Conservation (phyloP, 164 flowering plant genomes). For the Platanus orientalis region DNA sequence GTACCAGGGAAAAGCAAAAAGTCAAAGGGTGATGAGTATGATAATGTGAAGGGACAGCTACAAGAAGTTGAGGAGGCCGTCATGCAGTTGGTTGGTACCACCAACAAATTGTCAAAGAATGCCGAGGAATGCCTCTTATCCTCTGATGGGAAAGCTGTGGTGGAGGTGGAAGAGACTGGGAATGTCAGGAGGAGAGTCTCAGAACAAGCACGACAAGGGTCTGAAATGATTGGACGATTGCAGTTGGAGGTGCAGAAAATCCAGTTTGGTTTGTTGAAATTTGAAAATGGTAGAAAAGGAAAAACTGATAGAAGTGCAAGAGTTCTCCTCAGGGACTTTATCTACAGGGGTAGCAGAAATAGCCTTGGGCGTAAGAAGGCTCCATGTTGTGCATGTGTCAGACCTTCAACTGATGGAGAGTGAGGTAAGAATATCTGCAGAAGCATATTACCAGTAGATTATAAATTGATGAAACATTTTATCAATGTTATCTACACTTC, state of each 20-base stretch:
- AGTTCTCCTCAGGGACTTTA: slow-evolving; percentile 54
- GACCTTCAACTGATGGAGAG: slow-evolving; percentile 17
- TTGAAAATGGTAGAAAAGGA: slow-evolving; percentile 42
- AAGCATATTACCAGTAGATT: background rate
- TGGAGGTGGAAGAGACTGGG: slow-evolving; percentile 30
- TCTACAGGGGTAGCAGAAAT: slow-evolving; percentile 35
- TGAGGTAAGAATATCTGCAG: background rate
- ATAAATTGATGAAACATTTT: background rate
- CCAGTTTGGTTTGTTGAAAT: slow-evolving; percentile 50
- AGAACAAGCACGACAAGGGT: slow-evolving; percentile 57
- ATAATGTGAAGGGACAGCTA: slow-evolving; percentile 56
- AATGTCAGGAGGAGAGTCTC: slow-evolving; percentile 31
- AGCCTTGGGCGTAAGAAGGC: slow-evolving; percentile 40
- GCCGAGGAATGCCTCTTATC: slow-evolving; percentile 32
- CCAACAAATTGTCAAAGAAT: slow-evolving; percentile 43
- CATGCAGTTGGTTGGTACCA: slow-evolving; percentile 48
- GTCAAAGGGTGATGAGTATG: slow-evolving; percentile 50
- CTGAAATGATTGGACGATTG: slow-evolving; percentile 79
- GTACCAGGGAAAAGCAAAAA: slow-evolving; percentile 43
- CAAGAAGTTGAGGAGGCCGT: slow-evolving; percentile 60
- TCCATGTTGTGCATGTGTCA: slow-evolving; percentile 55
- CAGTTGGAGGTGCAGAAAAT: slow-evolving; percentile 79
- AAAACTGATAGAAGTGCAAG: slow-evolving; percentile 34
- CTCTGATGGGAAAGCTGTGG: slow-evolving; percentile 18
- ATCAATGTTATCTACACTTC: background rate